These are phyloP conservation scores for Lachancea lanzarotensis DNA, from an alignment of 805 yeast genomes.

Conservation along the genomic window DNA sequence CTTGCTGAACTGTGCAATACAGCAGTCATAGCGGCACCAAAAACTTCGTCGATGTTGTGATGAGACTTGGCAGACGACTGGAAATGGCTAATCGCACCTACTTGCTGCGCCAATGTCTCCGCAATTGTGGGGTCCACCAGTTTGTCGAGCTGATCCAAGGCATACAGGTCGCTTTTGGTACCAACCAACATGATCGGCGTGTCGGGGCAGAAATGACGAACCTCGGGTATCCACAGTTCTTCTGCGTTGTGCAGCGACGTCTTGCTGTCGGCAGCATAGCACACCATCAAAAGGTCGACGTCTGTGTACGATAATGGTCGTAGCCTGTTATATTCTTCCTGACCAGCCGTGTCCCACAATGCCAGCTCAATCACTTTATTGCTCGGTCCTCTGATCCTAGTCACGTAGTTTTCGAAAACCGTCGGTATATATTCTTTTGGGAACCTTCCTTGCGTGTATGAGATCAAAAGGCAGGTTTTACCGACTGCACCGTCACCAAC, in stretches of 20 bases:
- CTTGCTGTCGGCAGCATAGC: constrained; percentile 62
- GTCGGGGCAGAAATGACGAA: constrained; percentile 72
- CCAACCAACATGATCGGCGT: constrained; percentile 79
- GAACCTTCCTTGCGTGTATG: constrained; percentile 63
- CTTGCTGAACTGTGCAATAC: constrained; percentile 16
- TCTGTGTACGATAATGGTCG: constrained; percentile 78
- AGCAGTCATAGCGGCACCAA: constrained; percentile 46
- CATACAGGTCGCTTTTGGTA: constrained; percentile 59
- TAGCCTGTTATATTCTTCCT: constrained; percentile 75
- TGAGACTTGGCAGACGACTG: constrained; percentile 74
- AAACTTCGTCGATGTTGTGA: constrained; percentile 60
- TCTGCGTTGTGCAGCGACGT: constrained; percentile 64
- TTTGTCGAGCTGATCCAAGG: constrained; percentile 15
- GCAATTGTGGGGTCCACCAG: constrained; percentile 42
- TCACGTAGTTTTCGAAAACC: constrained; percentile 71
- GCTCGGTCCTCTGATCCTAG: constrained; percentile 44
- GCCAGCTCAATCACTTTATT: constrained; percentile 58
- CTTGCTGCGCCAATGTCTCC: constrained; percentile 45
- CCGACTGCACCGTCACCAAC: constrained; percentile 93
- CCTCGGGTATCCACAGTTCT: constrained; percentile 87
- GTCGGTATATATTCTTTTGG: constrained; percentile 76
- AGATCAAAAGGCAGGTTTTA: constrained; percentile 65
- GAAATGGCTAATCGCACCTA: constrained; percentile 65
- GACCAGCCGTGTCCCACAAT: constrained; percentile 88
- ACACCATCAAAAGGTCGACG: constrained; percentile 65